These are phyloP conservation scores for Penicillium samsonianum DNA, from an alignment of 495 filamentous ascomycete genomes.

Conservation along the genomic window DNA sequence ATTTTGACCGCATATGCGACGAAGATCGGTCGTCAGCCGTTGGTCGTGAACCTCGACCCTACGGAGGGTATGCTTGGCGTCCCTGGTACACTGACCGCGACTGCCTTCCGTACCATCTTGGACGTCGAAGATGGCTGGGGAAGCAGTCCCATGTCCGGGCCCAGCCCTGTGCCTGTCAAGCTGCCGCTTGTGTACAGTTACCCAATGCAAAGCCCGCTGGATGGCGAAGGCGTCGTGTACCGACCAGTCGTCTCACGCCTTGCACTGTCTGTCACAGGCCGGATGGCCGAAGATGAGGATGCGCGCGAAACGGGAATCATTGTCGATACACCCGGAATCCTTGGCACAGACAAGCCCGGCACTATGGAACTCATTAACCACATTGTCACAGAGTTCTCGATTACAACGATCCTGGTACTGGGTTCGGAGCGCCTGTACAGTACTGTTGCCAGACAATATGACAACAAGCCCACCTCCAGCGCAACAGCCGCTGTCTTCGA, in stretches of 20 bases:
- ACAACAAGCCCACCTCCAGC: constrained; percentile 59
- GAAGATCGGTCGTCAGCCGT: constrained; percentile 71
- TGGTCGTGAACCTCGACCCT: constrained; percentile 85
- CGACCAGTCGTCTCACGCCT: constrained; percentile 73
- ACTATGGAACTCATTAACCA: constrained; percentile 77
- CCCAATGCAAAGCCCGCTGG: constrained; percentile 67
- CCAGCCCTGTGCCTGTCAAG: constrained; percentile 85
- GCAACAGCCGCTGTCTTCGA: constrained; percentile 45
- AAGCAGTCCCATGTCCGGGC: constrained; percentile 84
- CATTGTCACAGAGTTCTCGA: constrained; percentile 83
- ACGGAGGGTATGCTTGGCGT: constrained; percentile 82
- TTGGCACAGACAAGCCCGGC: constrained; percentile 58
- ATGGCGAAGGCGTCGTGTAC: constrained; percentile 72
- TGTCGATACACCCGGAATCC: constrained; percentile 78
- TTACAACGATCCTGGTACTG: constrained; percentile 78
- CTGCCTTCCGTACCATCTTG: constrained; percentile 78
- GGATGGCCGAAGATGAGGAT: constrained; percentile 74
- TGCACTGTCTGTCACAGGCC: constrained; percentile 74
- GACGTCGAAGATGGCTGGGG: constrained; percentile 93
- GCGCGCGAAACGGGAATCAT: constrained; percentile 74
- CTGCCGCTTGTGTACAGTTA: constrained; percentile 91
- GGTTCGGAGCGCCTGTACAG: constrained; percentile 81
- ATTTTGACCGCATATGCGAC: constrained; percentile 81
- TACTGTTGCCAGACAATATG: constrained; percentile 74
- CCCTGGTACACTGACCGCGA: constrained; percentile 81